Evolutionary conservation across 2,329 filamentous ascomycete species (phyloP).

Genomic region (Hymenoscyphus occultus): DNA sequence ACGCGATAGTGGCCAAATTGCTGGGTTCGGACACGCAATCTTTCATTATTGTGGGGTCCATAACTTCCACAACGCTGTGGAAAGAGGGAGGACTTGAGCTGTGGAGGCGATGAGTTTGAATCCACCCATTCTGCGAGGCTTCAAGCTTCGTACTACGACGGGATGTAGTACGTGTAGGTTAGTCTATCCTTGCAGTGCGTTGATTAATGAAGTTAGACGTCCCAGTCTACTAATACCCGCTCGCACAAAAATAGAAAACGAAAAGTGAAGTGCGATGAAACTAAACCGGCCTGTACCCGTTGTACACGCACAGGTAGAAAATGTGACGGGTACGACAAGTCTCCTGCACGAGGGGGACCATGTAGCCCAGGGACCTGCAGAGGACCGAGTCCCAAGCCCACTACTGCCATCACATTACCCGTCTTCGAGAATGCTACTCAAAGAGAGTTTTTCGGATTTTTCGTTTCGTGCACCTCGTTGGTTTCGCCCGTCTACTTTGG

Average conservation of each 20-base stretch:
- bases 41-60: background rate
- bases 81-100: background rate
- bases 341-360: background rate
- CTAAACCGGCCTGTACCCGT: slow-evolving; percentile 22
- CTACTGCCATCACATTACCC: slow-evolving; percentile 9
- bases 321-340: slow-evolving; percentile 26
- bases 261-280: slow-evolving; percentile 30
- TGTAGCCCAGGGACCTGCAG: background rate
- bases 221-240: background rate
- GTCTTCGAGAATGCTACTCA: slow-evolving; percentile 15
- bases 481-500: slow-evolving; percentile 11
- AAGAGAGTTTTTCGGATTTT: slow-evolving; percentile 21
- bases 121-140: background rate
- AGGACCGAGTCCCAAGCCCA: background rate
- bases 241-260: slow-evolving; percentile 16
- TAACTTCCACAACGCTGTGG: background rate
- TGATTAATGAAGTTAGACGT: background rate
- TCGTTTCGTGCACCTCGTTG: slow-evolving; percentile 15
- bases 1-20: background rate
- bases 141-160: slow-evolving; percentile 3
- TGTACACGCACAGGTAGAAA: slow-evolving; percentile 22
- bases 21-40: background rate
- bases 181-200: background rate
- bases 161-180: slow-evolving; percentile 11
- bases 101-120: background rate